Evolutionary conservation across 805 yeast species (phyloP), one percentile per base, ranked within the genome.

Genomic region (Saturnispora sekii): DNA sequence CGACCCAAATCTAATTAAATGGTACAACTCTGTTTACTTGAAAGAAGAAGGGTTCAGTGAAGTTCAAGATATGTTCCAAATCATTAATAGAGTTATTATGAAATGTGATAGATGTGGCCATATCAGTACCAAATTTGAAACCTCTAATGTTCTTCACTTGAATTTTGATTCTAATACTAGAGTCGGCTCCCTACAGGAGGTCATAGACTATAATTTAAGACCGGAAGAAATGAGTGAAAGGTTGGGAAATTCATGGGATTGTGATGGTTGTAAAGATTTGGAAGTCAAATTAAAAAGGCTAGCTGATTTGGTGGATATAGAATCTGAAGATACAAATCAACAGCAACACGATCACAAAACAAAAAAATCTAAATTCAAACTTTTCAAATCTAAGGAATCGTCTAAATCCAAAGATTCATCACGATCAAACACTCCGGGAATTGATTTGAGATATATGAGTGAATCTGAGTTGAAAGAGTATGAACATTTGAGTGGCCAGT

Each of bases 161-260:
- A 57, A 61, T 36, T 30, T 62, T 15, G 51, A 52, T 21, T 21
- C 26, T 31, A 55, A 56, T 8, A 45, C 41, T 7, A 58, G 53
- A 33, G 4, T 17, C 9, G 43, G 46, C 11, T 50, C 53, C 41
- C 59, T 84, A 44, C 76, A 81, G 38, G 86, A 82, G 46, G 77
- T 88, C 52, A 72, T 84, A 36, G 63, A 68, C 30, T 68, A 78
- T 56, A 82, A 76, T 55, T 75, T 84, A 0, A 67, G 70, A 43
- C 79, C 77, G 47, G 94, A 84, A 58, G 68, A 78, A 3, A 61
- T 84, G 42, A 66, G 69, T n/a, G 68, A 70, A 7, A 82, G 56
- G 30, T 47, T 86, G 21, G 89, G 80, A 6, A 83, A 84, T 62
- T 85, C 93, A 1, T 84, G 94, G 94, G 75, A 80, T 51, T 84